Conservation (phyloP, 192 early-diverging fungal genomes). For the Backusella westeae region DNA sequence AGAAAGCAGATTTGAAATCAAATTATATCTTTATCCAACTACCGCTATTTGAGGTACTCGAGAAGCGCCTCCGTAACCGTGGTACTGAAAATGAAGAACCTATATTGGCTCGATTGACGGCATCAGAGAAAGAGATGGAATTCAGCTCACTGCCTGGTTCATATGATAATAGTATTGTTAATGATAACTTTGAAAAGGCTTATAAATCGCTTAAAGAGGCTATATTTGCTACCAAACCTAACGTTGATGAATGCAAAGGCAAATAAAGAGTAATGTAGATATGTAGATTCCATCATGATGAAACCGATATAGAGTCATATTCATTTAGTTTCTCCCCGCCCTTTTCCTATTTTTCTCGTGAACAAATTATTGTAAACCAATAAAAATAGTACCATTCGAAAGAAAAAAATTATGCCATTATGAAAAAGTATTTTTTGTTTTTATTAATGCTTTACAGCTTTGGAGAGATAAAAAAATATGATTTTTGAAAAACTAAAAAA, state of each 20-base stretch:
- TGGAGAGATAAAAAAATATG: too few relatives aligned
- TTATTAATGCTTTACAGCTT: too few relatives aligned
- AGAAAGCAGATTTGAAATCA: slow-evolving; percentile 67
- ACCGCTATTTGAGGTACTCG: slow-evolving; percentile 75
- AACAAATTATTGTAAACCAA: too few relatives aligned
- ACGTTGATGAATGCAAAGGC: not conserved
- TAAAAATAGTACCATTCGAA: too few relatives aligned
- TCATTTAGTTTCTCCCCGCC: too few relatives aligned
- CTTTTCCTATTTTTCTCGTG: too few relatives aligned
- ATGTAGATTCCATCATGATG: too few relatives aligned
- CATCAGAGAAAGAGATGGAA: slow-evolving; percentile 80
- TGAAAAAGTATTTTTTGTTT: too few relatives aligned
- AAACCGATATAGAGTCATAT: too few relatives aligned
- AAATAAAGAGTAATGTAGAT: not conserved
- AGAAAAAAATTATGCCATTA: too few relatives aligned
- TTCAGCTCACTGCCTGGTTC: slow-evolving; percentile 63
- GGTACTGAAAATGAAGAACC: slow-evolving; percentile 86
- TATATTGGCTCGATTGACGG: slow-evolving; percentile 69
- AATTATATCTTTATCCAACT: slow-evolving; percentile 86
- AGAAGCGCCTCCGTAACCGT: slow-evolving; percentile 77
- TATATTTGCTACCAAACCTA: slow-evolving; percentile 48
- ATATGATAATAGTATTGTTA: slow-evolving; percentile 76
- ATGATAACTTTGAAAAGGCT: slow-evolving; percentile 79
- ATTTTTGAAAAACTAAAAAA: too few relatives aligned
- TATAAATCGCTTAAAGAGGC: slow-evolving; percentile 67